Conservation (phyloP, 1,139 yeast genomes). For the Yamadazyma buinensis region DNA sequence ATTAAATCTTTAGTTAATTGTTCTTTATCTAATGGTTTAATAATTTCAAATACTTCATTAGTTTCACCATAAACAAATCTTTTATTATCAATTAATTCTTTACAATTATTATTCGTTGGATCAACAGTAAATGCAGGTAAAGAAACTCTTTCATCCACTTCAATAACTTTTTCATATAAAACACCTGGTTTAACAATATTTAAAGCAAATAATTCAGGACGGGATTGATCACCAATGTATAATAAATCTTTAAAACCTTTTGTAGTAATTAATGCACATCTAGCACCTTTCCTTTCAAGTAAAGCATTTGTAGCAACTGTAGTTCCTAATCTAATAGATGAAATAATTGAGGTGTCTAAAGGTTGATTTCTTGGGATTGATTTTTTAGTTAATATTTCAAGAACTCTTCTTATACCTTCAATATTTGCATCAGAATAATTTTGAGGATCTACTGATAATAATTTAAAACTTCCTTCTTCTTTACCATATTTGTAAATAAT, state of each 20-base stretch:
- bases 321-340: constrained; percentile 70
- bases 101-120: constrained; percentile 33
- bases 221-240: constrained; percentile 66
- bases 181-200: constrained; percentile 55
- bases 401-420: constrained; percentile 21
- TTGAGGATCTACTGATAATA: constrained; percentile 19
- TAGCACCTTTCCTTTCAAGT: constrained; percentile 63
- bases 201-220: constrained; percentile 67
- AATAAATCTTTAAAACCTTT: constrained; percentile 64
- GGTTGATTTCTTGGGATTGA: constrained; percentile 14
- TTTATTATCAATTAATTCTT: constrained; percentile 15
- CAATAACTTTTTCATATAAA: constrained; percentile 62
- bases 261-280: constrained; percentile 62
- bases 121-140: constrained; percentile 64
- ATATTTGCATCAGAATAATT: constrained; percentile 21
- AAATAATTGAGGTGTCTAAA: constrained; percentile 29
- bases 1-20: constrained; percentile 38
- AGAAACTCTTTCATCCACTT: constrained; percentile 71
- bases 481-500: constrained; percentile 14
- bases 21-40: constrained; percentile 43
- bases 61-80: constrained; percentile 46
- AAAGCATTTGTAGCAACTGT: constrained; percentile 80
- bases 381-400: constrained; percentile 13
- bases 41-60: constrained; percentile 59
- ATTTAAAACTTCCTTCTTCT: constrained; percentile 16